Conservation (phyloP, 768 basidiomycete genomes). For the Russula brevipes region DNA sequence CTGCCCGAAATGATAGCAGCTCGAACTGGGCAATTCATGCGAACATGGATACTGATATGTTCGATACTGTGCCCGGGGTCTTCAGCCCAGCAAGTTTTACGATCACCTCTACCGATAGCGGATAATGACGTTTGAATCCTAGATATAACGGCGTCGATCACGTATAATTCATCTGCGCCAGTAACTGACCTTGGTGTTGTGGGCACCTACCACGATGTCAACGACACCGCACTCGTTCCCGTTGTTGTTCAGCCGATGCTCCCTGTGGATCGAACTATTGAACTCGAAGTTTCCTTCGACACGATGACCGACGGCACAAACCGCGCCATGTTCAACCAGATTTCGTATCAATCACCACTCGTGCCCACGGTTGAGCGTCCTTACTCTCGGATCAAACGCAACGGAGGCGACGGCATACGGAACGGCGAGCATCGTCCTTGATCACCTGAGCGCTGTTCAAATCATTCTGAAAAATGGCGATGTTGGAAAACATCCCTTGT, state of each 20-base stretch:
- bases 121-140: background rate
- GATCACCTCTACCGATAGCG: background rate
- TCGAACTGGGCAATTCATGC: constrained; percentile 88
- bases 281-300: constrained; percentile 71
- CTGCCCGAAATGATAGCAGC: constrained; percentile 74
- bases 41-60: constrained; percentile 89
- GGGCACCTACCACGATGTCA: constrained; percentile 53
- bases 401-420: constrained; percentile 71
- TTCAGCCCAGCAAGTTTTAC: constrained; percentile 62
- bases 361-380: constrained; percentile 74
- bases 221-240: constrained; percentile 70
- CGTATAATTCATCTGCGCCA: constrained; percentile 55
- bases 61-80: constrained; percentile 70
- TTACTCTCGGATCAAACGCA: constrained; percentile 74
- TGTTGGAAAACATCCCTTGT: constrained; percentile 81
- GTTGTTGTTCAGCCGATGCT: constrained; percentile 47
- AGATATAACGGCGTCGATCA: constrained; percentile 83
- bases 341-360: constrained; percentile 62
- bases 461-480: constrained; percentile 71
- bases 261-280: constrained; percentile 50
- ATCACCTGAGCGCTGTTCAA: constrained; percentile 72
- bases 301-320: constrained; percentile 86
- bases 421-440: constrained; percentile 65
- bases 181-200: constrained; percentile 50
- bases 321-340: constrained; percentile 66